Base-by-base conservation (phyloP, 352 stramenopile species). In the Pythium aristosporum region DNA sequence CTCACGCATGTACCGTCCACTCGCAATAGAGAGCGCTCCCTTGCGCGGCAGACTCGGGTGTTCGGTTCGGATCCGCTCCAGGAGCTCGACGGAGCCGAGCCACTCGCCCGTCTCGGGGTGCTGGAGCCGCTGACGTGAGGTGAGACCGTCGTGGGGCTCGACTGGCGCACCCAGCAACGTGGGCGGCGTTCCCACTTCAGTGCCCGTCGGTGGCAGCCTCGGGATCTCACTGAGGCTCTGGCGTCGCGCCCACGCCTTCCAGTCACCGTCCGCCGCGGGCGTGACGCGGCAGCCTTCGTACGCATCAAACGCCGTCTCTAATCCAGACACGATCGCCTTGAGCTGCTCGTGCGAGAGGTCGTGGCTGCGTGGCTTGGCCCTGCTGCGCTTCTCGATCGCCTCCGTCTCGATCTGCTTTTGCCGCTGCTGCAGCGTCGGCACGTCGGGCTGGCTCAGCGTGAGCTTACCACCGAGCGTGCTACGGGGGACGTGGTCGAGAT, bases 211-310 rank as follows among this genome's bases (percentile, higher is more conserved):
- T 5, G 74, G 69, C 3, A 96, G 68, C 32, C 85, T 57, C 0
- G 87, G 85, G 34, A 96, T 80, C 69, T 94, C 87, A 2, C 63
- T 57, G 5, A 90, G 72, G 52, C 72, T 91, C 36, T 81, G 70
- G 10, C 73, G 32, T 23, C 75, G 69, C 15, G 85, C 83, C 16
- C 70, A 67, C 28, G 80, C 72, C 12, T 73, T 80, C 85, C 87
- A 94, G 43, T 80, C 71, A 3, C 79, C 77, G 23, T 89, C 81
- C 16, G 77, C 72, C 9, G 73, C 79, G n/a, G 81, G 80, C 10
- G 80, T 88, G 44, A 92, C 82, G 13, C 74, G 64, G 21, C 74
- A 80, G 10, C 72, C 77, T 62, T 92, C 75, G 75, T 96, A 96
- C 18, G 55, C 61, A 34, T 96, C 85, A 46, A 96, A 95, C 34